Evolutionary conservation across 176 grass and related monocot genomes (phyloP).

Genomic region (Alopecurus myosuroides): DNA sequence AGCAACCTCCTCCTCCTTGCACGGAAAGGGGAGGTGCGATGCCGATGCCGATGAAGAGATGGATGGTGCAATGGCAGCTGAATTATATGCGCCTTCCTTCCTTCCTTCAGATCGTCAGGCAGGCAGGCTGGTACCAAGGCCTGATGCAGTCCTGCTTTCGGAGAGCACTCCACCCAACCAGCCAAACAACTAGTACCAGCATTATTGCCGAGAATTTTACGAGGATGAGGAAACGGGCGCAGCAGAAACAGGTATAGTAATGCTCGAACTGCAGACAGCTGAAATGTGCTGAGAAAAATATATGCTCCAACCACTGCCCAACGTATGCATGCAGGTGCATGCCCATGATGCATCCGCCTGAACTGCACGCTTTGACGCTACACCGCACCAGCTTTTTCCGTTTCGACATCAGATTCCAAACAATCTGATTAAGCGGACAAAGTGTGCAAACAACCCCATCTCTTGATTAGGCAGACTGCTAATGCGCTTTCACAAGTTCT

Average conservation of each 20-base stretch:
- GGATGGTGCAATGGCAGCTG: conserved; percentile 32
- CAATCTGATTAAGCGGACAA: conserved; percentile 16
- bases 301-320: background rate
- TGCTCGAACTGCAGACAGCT: background rate
- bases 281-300: background rate
- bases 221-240: conserved; percentile 8
- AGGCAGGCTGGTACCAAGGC: conserved; percentile 36
- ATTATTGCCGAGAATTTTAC: conserved; percentile 37
- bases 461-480: background rate
- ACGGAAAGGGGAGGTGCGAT: conserved; percentile 23
- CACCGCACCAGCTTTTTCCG: conserved; percentile 16
- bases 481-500: conserved; percentile 38
- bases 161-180: conserved; percentile 37
- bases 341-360: conserved; percentile 11
- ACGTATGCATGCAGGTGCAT: background rate
- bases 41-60: conserved; percentile 21
- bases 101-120: conserved; percentile 10
- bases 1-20: conserved; percentile 14
- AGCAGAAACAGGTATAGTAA: background rate
- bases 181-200: background rate
- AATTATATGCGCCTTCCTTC: conserved; percentile 14
- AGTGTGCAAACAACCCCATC: conserved; percentile 17
- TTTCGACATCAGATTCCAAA: background rate
- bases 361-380: conserved; percentile 22
- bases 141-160: conserved; percentile 25